phyloP scores from a whole-genome alignment of 441 rosid species.

The Gossypium schwendimanii region DNA sequence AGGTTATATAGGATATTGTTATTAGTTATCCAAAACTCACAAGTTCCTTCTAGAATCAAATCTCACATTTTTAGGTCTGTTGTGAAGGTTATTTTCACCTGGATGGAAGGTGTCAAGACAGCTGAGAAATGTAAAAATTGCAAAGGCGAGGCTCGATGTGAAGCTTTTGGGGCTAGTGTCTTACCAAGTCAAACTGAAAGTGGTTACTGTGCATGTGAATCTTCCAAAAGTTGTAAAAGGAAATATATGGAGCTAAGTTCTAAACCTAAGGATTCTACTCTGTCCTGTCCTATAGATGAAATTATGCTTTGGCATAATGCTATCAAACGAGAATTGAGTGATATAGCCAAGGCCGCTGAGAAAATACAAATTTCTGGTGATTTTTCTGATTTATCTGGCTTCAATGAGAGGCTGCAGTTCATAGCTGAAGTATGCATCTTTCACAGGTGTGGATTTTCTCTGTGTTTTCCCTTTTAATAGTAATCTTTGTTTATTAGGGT shows the following conservation, averaged over 20 bases:
- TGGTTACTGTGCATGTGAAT: conserved; percentile 34
- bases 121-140: conserved; percentile 26
- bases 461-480: not conserved
- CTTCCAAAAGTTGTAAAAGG: conserved; percentile 46
- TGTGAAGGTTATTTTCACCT: conserved; percentile 56
- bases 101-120: conserved; percentile 53
- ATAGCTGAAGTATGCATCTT: conserved; percentile 76
- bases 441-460: conserved; percentile 50
- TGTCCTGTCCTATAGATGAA: conserved; percentile 56
- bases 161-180: conserved; percentile 24
- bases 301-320: conserved; percentile 78
- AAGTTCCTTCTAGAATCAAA: not conserved
- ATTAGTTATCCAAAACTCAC: not conserved
- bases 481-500: not conserved
- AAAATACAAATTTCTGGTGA: conserved; percentile 52
- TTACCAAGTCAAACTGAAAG: conserved; percentile 17
- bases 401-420: conserved; percentile 63
- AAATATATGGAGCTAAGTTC: conserved; percentile 38
- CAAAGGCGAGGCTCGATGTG: conserved; percentile 19
- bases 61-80: conserved; percentile 16
- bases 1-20: conserved; percentile 1
- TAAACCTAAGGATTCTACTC: conserved; percentile 26
- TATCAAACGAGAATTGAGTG: conserved; percentile 54
- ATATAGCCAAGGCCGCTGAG: conserved; percentile 55
- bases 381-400: conserved; percentile 51